Percentiles rank a stretch among this genome's conserved stretches.
These are phyloP conservation scores for Whalleya microplaca DNA, from an alignment of 2,329 filamentous ascomycete genomes.

Conservation along the genomic window DNA sequence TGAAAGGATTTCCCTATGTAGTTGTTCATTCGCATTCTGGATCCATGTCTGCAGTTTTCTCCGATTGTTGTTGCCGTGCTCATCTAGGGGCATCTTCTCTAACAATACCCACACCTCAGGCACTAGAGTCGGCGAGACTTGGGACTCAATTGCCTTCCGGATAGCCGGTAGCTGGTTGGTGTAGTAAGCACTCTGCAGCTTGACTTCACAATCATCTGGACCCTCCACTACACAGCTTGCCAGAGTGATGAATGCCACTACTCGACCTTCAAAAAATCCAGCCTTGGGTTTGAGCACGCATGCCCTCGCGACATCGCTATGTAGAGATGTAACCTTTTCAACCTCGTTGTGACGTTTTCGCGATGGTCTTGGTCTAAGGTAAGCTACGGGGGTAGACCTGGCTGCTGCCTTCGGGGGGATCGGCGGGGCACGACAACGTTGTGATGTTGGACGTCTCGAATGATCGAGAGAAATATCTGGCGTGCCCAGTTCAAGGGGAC, in stretches of 20 bases:
- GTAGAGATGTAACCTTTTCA: conserved; percentile 46
- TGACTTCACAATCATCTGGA: conserved; percentile 39
- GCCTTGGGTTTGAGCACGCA: conserved; percentile 52
- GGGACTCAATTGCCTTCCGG: conserved; percentile 41
- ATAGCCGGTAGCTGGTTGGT: conserved; percentile 47
- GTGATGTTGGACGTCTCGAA: conserved; percentile 5
- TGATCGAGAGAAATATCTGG: conserved; percentile 1
- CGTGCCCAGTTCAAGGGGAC: conserved; percentile 29
- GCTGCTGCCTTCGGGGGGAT: conserved; percentile 29
- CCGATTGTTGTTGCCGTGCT: conserved; percentile 44
- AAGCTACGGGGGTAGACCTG: conserved; percentile 3
- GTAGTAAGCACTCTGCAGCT: conserved; percentile 46
- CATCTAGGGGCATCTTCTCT: conserved; percentile 49
- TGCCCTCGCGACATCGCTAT: conserved; percentile 45
- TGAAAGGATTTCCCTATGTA: conserved; percentile 50
- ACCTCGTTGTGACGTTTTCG: conserved; percentile 36
- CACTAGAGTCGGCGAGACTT: conserved; percentile 41
- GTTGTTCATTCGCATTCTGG: conserved; percentile 54
- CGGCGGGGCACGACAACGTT: conserved; percentile 21
- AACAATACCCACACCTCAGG: conserved; percentile 55
- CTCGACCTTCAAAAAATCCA: conserved; percentile 53
- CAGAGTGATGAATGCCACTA: conserved; percentile 52
- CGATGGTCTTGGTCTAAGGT: conserved; percentile 25
- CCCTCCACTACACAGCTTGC: conserved; percentile 34
- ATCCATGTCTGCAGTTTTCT: conserved; percentile 56